A percentile compares a stretch with the other conserved stretches of the same genome.
phyloP scores from a whole-genome alignment of 768 basidiomycete species.

The Pisolithus tinctorius region DNA sequence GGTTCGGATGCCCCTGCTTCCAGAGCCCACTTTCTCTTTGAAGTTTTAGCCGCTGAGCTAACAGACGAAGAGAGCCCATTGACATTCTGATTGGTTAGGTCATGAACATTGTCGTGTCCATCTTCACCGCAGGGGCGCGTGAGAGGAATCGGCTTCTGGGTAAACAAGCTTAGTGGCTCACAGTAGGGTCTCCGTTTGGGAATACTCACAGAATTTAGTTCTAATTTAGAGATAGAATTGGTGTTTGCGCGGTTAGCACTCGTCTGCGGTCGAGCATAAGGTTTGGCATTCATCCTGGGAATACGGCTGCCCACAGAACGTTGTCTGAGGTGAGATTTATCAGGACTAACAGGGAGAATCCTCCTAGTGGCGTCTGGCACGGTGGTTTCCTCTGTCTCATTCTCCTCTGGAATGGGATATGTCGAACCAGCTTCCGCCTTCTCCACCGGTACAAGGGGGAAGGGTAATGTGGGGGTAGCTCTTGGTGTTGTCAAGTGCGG shows the following conservation, averaged over 20 bases:
- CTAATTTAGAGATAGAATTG: slow-evolving; percentile 3
- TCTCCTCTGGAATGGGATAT: slow-evolving; percentile 29
- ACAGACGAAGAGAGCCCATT: slow-evolving; percentile 3
- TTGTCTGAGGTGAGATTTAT: slow-evolving; percentile 45
- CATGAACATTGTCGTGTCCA: slow-evolving; percentile 8
- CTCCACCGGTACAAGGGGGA: slow-evolving; percentile 21
- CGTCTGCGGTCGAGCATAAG: slow-evolving; percentile 41
- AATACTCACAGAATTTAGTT: slow-evolving; percentile 13
- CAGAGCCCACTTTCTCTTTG: slow-evolving; percentile 27
- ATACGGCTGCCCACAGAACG: slow-evolving; percentile 45
- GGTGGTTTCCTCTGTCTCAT: slow-evolving; percentile 5
- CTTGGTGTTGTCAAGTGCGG: slow-evolving; percentile 6
- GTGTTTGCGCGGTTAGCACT: slow-evolving; percentile 4
- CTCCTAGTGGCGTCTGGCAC: slow-evolving; percentile 6
- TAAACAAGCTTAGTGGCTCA: neutral
- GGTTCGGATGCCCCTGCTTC: slow-evolving; percentile 12
- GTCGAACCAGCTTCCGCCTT: slow-evolving; percentile 15
- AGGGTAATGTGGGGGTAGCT: slow-evolving; percentile 18
- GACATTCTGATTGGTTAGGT: slow-evolving; percentile 2
- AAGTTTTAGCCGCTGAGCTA: slow-evolving; percentile 7
- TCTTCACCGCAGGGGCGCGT: slow-evolving; percentile 5
- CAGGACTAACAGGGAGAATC: slow-evolving; percentile 16
- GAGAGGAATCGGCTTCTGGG: slow-evolving; percentile 8
- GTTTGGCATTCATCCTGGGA: slow-evolving; percentile 55
- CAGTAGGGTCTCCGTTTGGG: neutral